A percentile compares a stretch with the other conserved stretches of the same genome.
Conservation (phyloP, 2,329 filamentous ascomycete genomes). For the Neofusicoccum kwambonambiense region DNA sequence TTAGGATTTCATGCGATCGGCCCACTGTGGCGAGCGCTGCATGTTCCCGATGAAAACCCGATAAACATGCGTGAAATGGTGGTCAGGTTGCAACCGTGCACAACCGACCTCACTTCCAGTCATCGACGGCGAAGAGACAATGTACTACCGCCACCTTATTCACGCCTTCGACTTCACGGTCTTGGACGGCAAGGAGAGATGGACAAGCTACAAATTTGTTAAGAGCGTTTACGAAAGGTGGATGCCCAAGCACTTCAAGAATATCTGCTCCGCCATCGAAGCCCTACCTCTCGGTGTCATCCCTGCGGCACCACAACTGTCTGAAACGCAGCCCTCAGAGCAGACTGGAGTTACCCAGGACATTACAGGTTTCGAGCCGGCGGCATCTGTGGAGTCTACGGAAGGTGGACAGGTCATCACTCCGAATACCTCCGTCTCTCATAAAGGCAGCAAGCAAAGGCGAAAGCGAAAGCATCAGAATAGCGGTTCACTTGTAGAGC, state of each 20-base stretch:
- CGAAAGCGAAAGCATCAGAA: too few relatives aligned
- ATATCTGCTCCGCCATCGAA: constrained; percentile 20
- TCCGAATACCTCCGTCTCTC: too few relatives aligned
- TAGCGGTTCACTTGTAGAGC: too few relatives aligned
- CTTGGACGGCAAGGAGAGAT: constrained; percentile 14
- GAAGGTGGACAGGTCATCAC: not conserved
- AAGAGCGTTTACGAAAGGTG: constrained; percentile 21
- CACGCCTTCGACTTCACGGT: constrained; percentile 11
- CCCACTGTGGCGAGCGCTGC: too few relatives aligned
- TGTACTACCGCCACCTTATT: constrained; percentile 14
- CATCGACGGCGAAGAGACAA: constrained; percentile 12
- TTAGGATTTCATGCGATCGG: too few relatives aligned
- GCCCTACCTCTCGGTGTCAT: constrained; percentile 11
- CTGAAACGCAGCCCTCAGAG: constrained; percentile 9
- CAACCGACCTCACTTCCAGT: not conserved
- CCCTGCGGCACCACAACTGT: not conserved
- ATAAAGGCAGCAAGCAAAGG: too few relatives aligned
- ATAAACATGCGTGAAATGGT: too few relatives aligned
- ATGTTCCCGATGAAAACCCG: too few relatives aligned
- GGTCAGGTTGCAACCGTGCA: too few relatives aligned
- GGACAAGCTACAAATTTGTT: constrained; percentile 20
- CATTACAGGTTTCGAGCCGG: not conserved
- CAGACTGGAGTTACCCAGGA: not conserved
- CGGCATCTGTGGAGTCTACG: not conserved
- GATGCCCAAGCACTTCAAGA: constrained; percentile 19